Evolutionary conservation across 306 rosid species (phyloP), one percentile per base, ranked within the genome.

Genomic region (Calophaca sinica): DNA sequence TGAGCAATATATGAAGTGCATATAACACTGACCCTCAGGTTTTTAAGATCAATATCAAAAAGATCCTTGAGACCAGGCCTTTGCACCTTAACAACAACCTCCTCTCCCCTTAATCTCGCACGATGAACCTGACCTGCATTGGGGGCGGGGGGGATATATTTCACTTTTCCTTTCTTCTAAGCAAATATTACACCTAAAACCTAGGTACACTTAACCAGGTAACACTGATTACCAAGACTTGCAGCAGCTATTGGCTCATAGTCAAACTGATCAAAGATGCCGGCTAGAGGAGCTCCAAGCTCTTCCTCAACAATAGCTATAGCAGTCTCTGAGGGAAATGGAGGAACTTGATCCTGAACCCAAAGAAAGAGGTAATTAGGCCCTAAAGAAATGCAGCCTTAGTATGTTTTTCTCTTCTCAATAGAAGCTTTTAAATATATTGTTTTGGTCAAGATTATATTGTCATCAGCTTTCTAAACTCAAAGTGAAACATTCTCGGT

Each of bases 191-290:
- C 52, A 51, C 20, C 71, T 54, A 49, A 41, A 58, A 73, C 53
- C 35, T 12, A 66, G 15, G 70, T 32, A 48, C 73, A 75, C 33
- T 55, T 48, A 49, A 75, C 42, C 66, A 7, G 8, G 14, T 46
- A 79, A 80, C 69, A 45, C 55, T 58, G 70, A 63, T 88, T 87
- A 94, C 99, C 99, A 63, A 94, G 97, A 94, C 99, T 94, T 74
- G 99, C 99, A 57, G 99, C 99, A 73, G 99, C 99, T 62, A 94
- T 92, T 73, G 97, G 99, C 81, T 94, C 99, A 81, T 81, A 88
- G 69, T 92, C 96, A 84, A 94, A 94, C 78, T 82, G 78, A 81
- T 94, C 97, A 85, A 94, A 94, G 69, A 90, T 69, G 45, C 57
- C 81, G 68, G 57, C 73, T 82, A 90, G 3, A 42, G 98, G 91